Evolutionary conservation across 306 rosid species (phyloP), one percentile per base, ranked within the genome.

Genomic region (Carpinus fangiana): DNA sequence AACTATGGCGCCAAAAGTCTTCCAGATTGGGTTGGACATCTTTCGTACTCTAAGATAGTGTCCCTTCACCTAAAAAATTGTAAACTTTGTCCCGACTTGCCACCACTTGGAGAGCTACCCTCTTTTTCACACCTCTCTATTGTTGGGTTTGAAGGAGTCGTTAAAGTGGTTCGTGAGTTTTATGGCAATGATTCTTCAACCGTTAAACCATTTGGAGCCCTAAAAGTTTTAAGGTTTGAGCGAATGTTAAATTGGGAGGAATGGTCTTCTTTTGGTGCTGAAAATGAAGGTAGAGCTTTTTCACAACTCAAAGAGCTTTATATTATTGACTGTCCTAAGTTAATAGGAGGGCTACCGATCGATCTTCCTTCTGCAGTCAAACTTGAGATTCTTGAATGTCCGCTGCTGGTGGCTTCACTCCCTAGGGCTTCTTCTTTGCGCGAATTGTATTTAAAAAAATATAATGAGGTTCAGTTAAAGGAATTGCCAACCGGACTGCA

Each of bases 381-480:
- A 5, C 18, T 53, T 53, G 2, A 16, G 21, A 53, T 53, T 0
- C 2, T 0, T 0, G 0, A 16, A 4, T 53, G 57, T 53, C 56
- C 16, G 5, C 56, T 10, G 3, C 7, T 52, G 6, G 18, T 12
- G 20, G 4, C 1, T 52, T 14, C 56, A 16, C 56, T 52, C 56
- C 12, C 56, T 1, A 12, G 0, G 12, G n/a, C 3, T 16, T 5
- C 56, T 12, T 4, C 5, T 45, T 1, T 1, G 1, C n/a, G n/a
- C n/a, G 0, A 7, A 5, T 45, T 45, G 0, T 0, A 9, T 0
- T 6, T 45, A 5, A 45, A 0, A 5, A 0, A 0, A 6, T 45
- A 11, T 45, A 45, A 45, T 45, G 48, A 45, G 48, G 8, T 45
- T 45, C 8, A 6, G 9, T 1, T 45, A 9, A 45, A 31, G 34